Evolutionary conservation across 805 yeast species (phyloP).

Genomic region (Kockiozyma suomiensis): DNA sequence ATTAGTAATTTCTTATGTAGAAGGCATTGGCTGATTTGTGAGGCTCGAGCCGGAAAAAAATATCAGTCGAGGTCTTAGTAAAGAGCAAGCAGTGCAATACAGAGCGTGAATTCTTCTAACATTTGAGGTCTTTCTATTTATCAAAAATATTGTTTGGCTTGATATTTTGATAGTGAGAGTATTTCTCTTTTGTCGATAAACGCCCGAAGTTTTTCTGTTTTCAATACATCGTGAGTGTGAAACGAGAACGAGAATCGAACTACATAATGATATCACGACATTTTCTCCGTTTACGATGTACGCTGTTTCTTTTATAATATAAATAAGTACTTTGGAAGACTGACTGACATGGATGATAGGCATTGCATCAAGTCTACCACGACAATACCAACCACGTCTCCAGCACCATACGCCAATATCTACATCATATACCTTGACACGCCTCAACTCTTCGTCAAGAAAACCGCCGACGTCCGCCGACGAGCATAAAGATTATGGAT

Average conservation of each 20-base stretch:
- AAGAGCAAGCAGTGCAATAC: no score
- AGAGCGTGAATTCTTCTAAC: no score
- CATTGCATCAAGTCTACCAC: not conserved
- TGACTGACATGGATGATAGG: not conserved
- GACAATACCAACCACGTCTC: not conserved
- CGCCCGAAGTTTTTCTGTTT: no score
- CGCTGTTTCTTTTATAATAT: not conserved
- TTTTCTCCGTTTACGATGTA: conserved; percentile 13
- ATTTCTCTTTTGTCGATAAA: no score
- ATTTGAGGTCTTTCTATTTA: no score
- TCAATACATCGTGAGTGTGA: not conserved
- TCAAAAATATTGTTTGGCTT: no score
- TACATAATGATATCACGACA: conserved; percentile 12
- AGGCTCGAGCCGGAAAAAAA: no score
- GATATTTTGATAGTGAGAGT: no score
- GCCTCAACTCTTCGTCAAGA: not conserved
- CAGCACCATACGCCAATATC: not conserved
- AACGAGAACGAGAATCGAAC: not conserved
- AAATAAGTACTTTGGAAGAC: not conserved
- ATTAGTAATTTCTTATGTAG: no score
- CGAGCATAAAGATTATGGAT: no score
- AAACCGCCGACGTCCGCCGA: conserved; percentile 6
- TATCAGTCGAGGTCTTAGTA: no score
- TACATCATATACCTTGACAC: not conserved
- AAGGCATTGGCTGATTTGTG: no score